Base-by-base conservation (phyloP, 225 moss, liverwort and hornwort genomes). In the Pseudoscleropodium purum region DNA sequence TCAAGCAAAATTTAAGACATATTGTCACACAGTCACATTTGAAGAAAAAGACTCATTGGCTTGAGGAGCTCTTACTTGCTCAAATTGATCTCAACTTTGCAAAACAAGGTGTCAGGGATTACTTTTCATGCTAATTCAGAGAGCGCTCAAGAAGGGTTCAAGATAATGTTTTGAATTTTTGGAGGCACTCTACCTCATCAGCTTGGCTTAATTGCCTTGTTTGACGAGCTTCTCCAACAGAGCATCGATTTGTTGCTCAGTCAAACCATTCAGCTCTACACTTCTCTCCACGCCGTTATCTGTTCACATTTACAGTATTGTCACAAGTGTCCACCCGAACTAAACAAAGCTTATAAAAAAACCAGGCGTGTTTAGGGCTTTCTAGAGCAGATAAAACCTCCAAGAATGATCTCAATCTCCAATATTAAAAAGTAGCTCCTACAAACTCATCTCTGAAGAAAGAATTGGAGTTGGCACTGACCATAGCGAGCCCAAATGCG, bases 401-500 rank as follows among this genome's bases (percentile, higher is more conserved):
- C 86, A 84, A 69, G 64, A 39, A 63, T 51, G 41, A 79, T 60
- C 65, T 86, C 74, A 49, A 33, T 24, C 66, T 78, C 45, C 62
- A 73, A 39, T 12, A 76, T 45, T 17, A 19, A 27, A n/a, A 79
- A 54, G 15, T 9, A 63, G 18, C 49, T 49, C 16, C 30, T n/a
- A 37, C 13, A 64, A 36, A 61, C 15, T 88, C 61, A 36, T 70
- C 81, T 81, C 60, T 11, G 36, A 45, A 45, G 54, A 30, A 80
- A 80, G 51, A 33, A 86, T 73, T 51, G 30, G 25, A 88, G 65
- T 26, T 39, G 43, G 21, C 34, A 92, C 94, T 81, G 52, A 97
- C 98, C 98, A 85, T 91, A 98, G 86, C 98, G 98, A 67, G 97
- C 97, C 98, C 98, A 98, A 68, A 98, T 93, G 47, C 96, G 96